Percentiles rank a stretch among this genome's conserved stretches.
phyloP scores from a whole-genome alignment of 2,329 filamentous ascomycete species.

The Arthrobotrys musiformis region DNA sequence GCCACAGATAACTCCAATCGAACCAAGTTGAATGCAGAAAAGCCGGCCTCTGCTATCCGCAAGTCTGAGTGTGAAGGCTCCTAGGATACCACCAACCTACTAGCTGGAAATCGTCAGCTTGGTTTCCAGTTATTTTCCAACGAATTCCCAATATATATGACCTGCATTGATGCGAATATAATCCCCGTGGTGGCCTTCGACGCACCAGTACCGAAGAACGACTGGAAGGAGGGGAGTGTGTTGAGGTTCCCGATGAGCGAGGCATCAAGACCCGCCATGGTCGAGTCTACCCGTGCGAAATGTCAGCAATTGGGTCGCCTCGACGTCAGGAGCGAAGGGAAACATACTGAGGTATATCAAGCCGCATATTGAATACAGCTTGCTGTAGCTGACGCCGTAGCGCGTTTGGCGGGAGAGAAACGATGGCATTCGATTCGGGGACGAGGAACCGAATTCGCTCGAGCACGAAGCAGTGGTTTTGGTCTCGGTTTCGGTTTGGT shows the following conservation, averaged over 20 bases:
- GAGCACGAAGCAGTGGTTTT: neutral
- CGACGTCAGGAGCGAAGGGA: neutral
- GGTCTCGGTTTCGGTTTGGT: neutral
- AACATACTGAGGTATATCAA: slow-evolving; percentile 49
- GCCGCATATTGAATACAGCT: slow-evolving; percentile 49
- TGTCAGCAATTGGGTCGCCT: neutral
- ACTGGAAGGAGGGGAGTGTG: slow-evolving; percentile 67
- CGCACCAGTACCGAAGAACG: slow-evolving; percentile 65
- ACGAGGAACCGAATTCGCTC: neutral
- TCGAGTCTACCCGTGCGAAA: slow-evolving; percentile 61
- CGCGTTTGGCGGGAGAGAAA: slow-evolving; percentile 44
- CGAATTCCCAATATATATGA: neutral
- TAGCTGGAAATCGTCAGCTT: slow-evolving; percentile 18
- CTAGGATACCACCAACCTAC: slow-evolving; percentile 65
- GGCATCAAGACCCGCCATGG: slow-evolving; percentile 71
- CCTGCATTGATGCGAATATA: slow-evolving; percentile 60
- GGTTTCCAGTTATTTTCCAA: neutral
- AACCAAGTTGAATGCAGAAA: slow-evolving; percentile 69
- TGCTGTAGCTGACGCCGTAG: slow-evolving; percentile 51
- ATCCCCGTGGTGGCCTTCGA: slow-evolving; percentile 66
- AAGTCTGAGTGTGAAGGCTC: slow-evolving; percentile 67
- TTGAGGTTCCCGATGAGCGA: slow-evolving; percentile 69
- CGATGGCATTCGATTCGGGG: slow-evolving; percentile 17
- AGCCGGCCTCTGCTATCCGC: slow-evolving; percentile 68
- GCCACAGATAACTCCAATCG: slow-evolving; percentile 67